Base-by-base conservation (phyloP, 306 rosid genomes). In the Glycine tomentella region DNA sequence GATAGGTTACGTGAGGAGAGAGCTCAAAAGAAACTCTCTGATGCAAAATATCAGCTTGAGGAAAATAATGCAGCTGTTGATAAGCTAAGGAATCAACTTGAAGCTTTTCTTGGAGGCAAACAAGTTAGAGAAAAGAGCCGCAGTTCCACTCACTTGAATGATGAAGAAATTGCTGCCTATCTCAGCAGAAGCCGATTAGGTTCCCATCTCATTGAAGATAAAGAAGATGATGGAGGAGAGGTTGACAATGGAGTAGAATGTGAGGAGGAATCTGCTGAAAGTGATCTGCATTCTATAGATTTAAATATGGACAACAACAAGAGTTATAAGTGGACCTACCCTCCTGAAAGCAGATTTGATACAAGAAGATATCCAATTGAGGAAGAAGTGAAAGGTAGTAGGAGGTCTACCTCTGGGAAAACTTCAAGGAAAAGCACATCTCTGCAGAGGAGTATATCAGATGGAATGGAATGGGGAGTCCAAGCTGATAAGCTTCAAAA, bases 211-310 rank as follows among this genome's bases (percentile, higher is more conserved):
- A 84, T 70, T 49, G 97, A 89, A 45, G 89, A 84, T 77, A 86
- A 84, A 84, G 94, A 90, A 7, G 97, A 87, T 55, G 94, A 88
- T 46, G 96, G 76, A 20, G 97, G 98, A 63, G 98, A 89, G 84
- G 97, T 93, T 50, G 97, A 89, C 63, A 88, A 93, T 62, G 92
- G 90, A 57, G 84, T 81, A 62, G 97, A 91, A 79, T 89, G 88
- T 2, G 90, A 85, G 86, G 98, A 90, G 75, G 98, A 89, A 77
- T 93, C 92, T 9, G 93, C 88, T 56, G 97, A 96, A 71, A 96
- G 97, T 77, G 99, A 96, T 82, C 89, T 96, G 82, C 97, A 93
- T 87, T 96, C 98, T 44, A 90, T 92, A 74, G 99, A 96, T 80
- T 79, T 96, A 82, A 92, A 92, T 80, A 89, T 92, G 94, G 99